phyloP scores from a whole-genome alignment of 1,139 yeast genomes.

The Taphrina confusa region DNA sequence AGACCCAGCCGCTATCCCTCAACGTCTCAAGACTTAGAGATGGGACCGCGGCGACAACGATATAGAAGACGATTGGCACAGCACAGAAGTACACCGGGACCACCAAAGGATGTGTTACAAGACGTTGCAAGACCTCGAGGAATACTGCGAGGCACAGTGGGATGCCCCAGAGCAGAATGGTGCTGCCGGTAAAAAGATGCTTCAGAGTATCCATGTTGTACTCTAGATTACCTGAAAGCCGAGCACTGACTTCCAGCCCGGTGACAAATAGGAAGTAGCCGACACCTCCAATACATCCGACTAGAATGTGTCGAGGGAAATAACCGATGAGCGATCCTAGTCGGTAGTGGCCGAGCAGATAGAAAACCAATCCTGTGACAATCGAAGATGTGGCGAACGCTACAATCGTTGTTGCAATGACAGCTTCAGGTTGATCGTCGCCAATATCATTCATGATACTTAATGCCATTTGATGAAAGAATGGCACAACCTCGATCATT shows the following conservation, averaged over 20 bases:
- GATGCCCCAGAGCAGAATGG: slow-evolving; percentile 66
- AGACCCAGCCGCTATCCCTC: slow-evolving; percentile 81
- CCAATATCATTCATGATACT: slow-evolving; percentile 63
- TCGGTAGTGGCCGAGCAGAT: slow-evolving; percentile 69
- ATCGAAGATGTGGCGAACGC: slow-evolving; percentile 81
- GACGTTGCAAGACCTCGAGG: slow-evolving; percentile 62
- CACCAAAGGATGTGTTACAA: slow-evolving; percentile 68
- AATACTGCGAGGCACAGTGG: slow-evolving; percentile 67
- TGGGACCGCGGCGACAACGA: slow-evolving; percentile 65
- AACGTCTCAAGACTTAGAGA: slow-evolving; percentile 61
- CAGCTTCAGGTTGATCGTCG: slow-evolving; percentile 57
- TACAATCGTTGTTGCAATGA: slow-evolving; percentile 82
- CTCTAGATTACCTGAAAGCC: slow-evolving; percentile 70
- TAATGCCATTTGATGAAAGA: slow-evolving; percentile 91
- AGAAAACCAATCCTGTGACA: slow-evolving; percentile 82
- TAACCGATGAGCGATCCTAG: slow-evolving; percentile 88
- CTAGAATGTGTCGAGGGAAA: slow-evolving; percentile 91
- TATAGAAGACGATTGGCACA: slow-evolving; percentile 69
- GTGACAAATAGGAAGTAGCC: slow-evolving; percentile 89
- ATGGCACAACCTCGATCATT: slow-evolving; percentile 97
- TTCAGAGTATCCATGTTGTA: slow-evolving; percentile 59
- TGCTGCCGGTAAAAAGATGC: slow-evolving; percentile 44
- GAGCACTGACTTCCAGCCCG: slow-evolving; percentile 84
- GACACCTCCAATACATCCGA: slow-evolving; percentile 98
- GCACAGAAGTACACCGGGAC: slow-evolving; percentile 78